Base-by-base conservation (phyloP, 805 yeast genomes). In the Peterozyma xylosa region DNA sequence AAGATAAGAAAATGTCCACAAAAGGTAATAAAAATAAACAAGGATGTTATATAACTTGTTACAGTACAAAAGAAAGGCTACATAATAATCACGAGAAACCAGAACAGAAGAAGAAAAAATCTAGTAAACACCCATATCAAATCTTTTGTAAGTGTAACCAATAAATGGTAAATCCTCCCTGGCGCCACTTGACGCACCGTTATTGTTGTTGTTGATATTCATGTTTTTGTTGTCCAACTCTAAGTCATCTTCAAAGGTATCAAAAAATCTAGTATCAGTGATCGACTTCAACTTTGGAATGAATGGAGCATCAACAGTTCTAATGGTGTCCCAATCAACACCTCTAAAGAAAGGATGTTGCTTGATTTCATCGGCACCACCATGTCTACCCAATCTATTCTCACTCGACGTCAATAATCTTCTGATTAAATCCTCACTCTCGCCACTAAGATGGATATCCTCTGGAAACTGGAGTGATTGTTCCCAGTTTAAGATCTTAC, bases 111-210 rank as follows among this genome's bases (percentile, higher is more conserved):
- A 32, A 13, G 9, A 32, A 14, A 14, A 32, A 32, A 14, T 11
- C 30, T 34, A 45, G 34, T 45, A 45, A 15, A 45, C 47, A 29
- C 47, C 47, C 47, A 45, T 45, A 33, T 90, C 98, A 60, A 93
- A 93, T 57, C 98, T 75, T 36, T 96, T 86, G 62, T 86, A 93
- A 0, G 99, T 93, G 68, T 93, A 93, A 2, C 99, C 99, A 58
- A 93, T 93, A 59, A 93, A 93, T 37, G 99, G 99, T 60, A 93
- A 68, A 53, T 93, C 97, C 61, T 88, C 96, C 59, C 86, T 81
- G 44, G 76, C 70, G 46, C 66, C 65, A 17, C 61, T 61, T 34
- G 63, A 66, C 29, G 53, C 60, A 37, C 55, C 58, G 34, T 71
- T 69, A 16, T 45, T 39, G 5, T 18, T 32, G 17, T 45, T 40